Evolutionary conservation across 305 asterid species (phyloP), one percentile per base, ranked within the genome.

Genomic region (Plantago lanceolata): DNA sequence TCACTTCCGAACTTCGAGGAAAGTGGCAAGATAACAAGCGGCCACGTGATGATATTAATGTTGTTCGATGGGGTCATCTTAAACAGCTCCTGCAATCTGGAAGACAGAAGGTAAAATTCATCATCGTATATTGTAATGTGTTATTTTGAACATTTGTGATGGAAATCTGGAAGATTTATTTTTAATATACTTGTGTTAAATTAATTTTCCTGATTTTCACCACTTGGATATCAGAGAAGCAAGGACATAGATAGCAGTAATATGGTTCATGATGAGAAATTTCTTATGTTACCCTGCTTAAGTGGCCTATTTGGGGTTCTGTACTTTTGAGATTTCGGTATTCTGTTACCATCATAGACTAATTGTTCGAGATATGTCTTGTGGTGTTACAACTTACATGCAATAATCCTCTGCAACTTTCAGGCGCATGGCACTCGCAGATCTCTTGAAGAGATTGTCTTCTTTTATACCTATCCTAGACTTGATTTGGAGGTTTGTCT

Each of bases 391-490:
- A 29, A 37, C 35, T 54, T 40, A 53, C 48, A 44, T 47, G 51
- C 19, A 54, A 33, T 66, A 58, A 59, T 59, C 59, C 57, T 55
- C 29, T 68, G 61, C 19, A 59, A 45, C 62, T 55, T 71, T 77
- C 81, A 84, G 94, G 78, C 57, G 51, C 88, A 70, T 35, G 86
- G 87, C 68, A 73, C 84, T 44, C 97, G 90, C 51, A 80, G 86
- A 69, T 82, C 96, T 33, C 84, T 89, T 50, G 90, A 89, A 78
- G 97, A 93, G 81, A 87, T 93, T 67, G 88, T 85, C 50, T 84
- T 93, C 70, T 57, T 91, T 58, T 89, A 80, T 70, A 89, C 95
- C 73, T 93, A 87, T 75, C 97, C 97, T 43, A 81, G 98, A 71
- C 86, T 93, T 73, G 98, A 93, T 81, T 72, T 80, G 90, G 97